A percentile compares a stretch with the other conserved stretches of the same genome.
Conservation (phyloP, 192 early-diverging fungal genomes). For the Linnemannia schmuckeri region DNA sequence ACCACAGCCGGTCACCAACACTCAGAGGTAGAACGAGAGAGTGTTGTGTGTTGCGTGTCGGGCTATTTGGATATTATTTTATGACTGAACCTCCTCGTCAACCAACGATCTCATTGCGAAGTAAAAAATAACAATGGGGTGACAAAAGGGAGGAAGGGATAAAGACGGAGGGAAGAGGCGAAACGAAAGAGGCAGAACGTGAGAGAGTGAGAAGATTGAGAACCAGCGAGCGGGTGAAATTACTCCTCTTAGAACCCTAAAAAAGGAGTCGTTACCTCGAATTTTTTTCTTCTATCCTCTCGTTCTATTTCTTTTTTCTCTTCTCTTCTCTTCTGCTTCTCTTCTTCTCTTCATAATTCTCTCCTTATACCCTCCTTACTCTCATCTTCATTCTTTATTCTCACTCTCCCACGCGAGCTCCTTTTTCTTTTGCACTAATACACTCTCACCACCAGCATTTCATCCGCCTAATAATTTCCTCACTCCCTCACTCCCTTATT, state of each 20-base stretch:
- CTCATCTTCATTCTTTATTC: not conserved
- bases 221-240: not conserved
- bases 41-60: not conserved
- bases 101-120: not conserved
- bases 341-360: not conserved
- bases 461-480: not conserved
- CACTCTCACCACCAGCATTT: not conserved
- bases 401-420: not conserved
- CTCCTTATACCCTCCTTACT: not conserved
- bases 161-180: not conserved
- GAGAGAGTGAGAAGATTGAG: not conserved
- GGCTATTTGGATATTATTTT: not conserved
- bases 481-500: not conserved
- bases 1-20: no score
- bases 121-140: not conserved
- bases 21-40: not conserved
- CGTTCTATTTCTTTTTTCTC: not conserved
- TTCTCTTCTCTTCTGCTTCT: not conserved
- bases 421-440: no score
- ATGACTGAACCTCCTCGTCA: not conserved
- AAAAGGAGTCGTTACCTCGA: not conserved
- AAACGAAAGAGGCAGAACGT: not conserved
- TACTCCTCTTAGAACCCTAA: not conserved
- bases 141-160: not conserved
- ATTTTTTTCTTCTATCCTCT: not conserved